Base-by-base conservation (phyloP, 2,329 filamentous ascomycete genomes). In the Botryotinia convoluta region DNA sequence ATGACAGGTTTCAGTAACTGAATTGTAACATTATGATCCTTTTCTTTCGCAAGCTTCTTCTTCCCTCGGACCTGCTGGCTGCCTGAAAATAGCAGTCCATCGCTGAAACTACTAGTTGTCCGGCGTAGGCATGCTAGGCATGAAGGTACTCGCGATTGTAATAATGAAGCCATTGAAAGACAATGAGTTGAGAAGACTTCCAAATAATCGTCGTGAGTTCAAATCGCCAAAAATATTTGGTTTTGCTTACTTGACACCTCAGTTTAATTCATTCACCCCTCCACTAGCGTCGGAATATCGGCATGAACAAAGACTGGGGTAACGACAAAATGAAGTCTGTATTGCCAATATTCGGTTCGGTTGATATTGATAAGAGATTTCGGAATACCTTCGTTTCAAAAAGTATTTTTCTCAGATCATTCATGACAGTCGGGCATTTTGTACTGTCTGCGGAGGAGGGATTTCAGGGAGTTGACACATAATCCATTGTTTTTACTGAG, bases 1-100 rank as follows among this genome's bases (percentile, higher is more conserved):
- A 84, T 83, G 57, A 88, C 82, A 78, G 88, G 85, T 78, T 86
- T 83, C 54, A 86, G 80, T 72, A 89, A 82, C 77, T 85, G 84
- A 44, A 88, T 87, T 44, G 85, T 83, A 57, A 88, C 83, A 35
- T 80, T 77, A 42, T 76, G 54, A 62, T 69, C 57, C 32, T 61
- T 68, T n/a, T 76, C 72, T 77, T 83, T 85, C 35, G 83, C 82
- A 61, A 83, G 79, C 79, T 83, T 85, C 72, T 85, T 84, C 77
- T 84, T 84, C 73, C 80, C 83, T 72, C 85, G 82, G 70, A 83
- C 73, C 68, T 81, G 80, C 77, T 86, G 81, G 29, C 77, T 60
- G 45, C 74, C 67, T 59, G 76, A 74, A 59, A 76, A 73, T 29
- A 73, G 64, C 35, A 72, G 75, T 6, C 54, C 72, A 67, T 78